phyloP scores from a whole-genome alignment of 257 asterid species.

The Catharanthus roseus region DNA sequence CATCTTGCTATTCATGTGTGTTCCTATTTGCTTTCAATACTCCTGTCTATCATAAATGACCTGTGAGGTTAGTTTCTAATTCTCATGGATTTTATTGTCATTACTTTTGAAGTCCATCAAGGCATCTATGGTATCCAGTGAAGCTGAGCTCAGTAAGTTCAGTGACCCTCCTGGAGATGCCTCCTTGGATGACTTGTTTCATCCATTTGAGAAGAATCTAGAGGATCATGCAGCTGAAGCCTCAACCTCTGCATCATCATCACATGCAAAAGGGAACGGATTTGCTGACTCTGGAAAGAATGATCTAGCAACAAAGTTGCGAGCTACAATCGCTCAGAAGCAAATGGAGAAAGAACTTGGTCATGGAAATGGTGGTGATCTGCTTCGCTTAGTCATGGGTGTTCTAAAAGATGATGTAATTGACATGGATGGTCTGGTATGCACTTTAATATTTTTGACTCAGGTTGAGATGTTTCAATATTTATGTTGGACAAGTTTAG shows the following conservation, averaged over 20 bases:
- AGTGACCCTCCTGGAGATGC: conserved; percentile 98
- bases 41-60: not conserved
- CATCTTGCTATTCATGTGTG: not conserved
- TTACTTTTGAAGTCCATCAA: conserved; percentile 48
- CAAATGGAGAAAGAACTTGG: conserved; percentile 78
- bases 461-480: conserved; percentile 13
- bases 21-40: conserved; percentile 4
- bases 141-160: conserved; percentile 76
- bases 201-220: conserved; percentile 55
- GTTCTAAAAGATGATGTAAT: conserved; percentile 89
- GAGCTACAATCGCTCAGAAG: conserved; percentile 88
- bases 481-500: conserved; percentile 15
- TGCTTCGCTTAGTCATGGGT: conserved; percentile 92
- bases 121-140: conserved; percentile 44
- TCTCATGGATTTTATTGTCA: conserved; percentile 5
- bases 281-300: conserved; percentile 60
- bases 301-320: conserved; percentile 81
- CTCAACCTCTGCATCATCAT: conserved; percentile 72
- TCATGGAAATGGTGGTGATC: conserved; percentile 69
- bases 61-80: not conserved
- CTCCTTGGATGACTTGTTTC: conserved; percentile 87
- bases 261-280: conserved; percentile 44
- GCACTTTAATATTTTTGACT: conserved; percentile 18
- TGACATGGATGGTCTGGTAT: conserved; percentile 78
- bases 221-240: conserved; percentile 62